Percentiles rank a stretch among this genome's conserved stretches.
These are phyloP conservation scores for Exophiala sideris DNA, from an alignment of 2,329 filamentous ascomycete genomes.

Conservation along the genomic window DNA sequence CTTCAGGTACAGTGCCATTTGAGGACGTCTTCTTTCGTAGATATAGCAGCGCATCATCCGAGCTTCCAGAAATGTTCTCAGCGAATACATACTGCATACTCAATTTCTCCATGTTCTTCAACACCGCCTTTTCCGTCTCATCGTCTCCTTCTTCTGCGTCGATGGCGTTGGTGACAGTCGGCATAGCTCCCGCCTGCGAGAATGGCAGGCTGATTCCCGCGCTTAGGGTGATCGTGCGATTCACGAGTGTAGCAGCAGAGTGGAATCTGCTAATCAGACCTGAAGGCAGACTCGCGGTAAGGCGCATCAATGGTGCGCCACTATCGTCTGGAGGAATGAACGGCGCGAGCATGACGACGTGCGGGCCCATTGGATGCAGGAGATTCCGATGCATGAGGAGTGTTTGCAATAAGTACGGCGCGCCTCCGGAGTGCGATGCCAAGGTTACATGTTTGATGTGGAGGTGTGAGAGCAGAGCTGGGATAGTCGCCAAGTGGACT, in stretches of 20 bases:
- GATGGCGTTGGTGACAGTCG: too few species aligned
- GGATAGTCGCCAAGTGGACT: not conserved
- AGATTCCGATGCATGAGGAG: conserved; percentile 1
- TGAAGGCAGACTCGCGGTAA: not conserved
- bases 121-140: not conserved
- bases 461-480: conserved; percentile 5
- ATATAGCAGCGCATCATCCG: conserved; percentile 5
- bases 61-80: conserved; percentile 1
- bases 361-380: conserved; percentile 4
- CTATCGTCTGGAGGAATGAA: conserved; percentile 1
- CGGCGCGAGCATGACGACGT: conserved; percentile 2
- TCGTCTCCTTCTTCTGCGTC: not conserved
- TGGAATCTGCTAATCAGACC: not conserved
- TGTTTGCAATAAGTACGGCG: not conserved
- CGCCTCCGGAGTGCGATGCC: conserved; percentile 5
- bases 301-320: not conserved
- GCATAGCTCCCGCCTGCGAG: not conserved
- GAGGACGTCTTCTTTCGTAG: conserved; percentile 1
- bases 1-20: not conserved
- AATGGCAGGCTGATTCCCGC: not conserved
- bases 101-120: not conserved
- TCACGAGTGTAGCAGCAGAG: not conserved
- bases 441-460: conserved; percentile 7
- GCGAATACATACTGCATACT: conserved; percentile 1
- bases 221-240: conserved; percentile 2